Evolutionary conservation across 169 alveolate genomes (phyloP).

Genomic region (Cryptosporidium meleagridis): DNA sequence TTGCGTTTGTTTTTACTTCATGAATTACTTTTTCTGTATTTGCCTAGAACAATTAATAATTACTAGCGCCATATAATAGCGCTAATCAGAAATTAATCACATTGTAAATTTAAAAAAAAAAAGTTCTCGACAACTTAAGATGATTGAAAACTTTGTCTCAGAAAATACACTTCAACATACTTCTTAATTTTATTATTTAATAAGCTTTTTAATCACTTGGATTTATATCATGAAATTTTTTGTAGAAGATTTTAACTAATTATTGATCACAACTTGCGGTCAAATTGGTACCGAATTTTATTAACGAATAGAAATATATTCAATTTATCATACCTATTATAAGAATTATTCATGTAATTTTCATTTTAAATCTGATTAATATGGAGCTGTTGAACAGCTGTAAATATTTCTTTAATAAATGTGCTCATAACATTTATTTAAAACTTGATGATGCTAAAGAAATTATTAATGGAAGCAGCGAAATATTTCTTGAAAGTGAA

Average conservation of each 20-base stretch:
- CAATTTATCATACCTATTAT: background rate
- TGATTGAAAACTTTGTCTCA: background rate
- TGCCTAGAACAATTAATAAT: background rate
- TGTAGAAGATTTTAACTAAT: background rate
- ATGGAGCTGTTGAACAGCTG: constrained; percentile 5
- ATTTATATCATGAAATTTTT: background rate
- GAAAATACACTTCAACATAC: background rate
- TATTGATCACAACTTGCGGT: constrained; percentile 22
- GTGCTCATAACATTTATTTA: constrained; percentile 8
- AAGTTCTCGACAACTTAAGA: background rate
- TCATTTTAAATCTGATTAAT: background rate
- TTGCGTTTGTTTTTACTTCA: background rate
- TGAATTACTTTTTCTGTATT: constrained; percentile 3
- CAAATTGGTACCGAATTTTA: constrained; percentile 18
- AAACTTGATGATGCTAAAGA: background rate
- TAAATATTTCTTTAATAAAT: background rate
- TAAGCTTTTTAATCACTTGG: background rate
- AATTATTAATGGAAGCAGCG: constrained; percentile 17
- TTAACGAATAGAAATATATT: background rate
- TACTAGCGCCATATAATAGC: constrained; percentile 7
- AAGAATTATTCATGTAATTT: background rate
- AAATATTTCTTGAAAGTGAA: constrained; percentile 14
- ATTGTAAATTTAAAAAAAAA: background rate
- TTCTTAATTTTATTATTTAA: background rate
- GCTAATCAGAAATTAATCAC: background rate